A percentile compares a stretch with the other conserved stretches of the same genome.
Conservation (phyloP, 176 grass and related monocot species). For the Oropetium thomaeum region DNA sequence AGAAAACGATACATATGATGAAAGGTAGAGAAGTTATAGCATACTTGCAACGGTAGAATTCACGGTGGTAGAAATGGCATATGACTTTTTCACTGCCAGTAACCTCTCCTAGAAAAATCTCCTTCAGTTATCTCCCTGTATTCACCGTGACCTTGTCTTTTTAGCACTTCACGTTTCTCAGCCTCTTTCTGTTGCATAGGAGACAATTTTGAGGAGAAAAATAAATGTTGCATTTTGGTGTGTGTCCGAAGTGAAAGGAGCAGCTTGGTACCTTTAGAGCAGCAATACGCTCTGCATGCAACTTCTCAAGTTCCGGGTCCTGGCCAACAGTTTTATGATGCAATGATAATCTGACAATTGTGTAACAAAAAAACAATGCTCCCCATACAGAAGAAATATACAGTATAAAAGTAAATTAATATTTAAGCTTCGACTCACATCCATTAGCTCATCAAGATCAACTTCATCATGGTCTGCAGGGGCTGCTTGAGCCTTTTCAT, state of each 20-base stretch:
- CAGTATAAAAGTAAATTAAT: not conserved
- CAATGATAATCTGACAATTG: not conserved
- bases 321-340: slow-evolving; percentile 16
- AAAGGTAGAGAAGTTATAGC: slow-evolving; percentile 11
- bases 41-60: slow-evolving; percentile 99
- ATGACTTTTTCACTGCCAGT: slow-evolving; percentile 88
- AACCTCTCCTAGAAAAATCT: slow-evolving; percentile 91
- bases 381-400: not conserved
- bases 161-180: slow-evolving; percentile 93
- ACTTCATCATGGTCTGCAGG: slow-evolving; percentile 65
- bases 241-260: slow-evolving; percentile 7
- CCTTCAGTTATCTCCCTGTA: slow-evolving; percentile 95
- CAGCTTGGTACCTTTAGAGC: slow-evolving; percentile 73
- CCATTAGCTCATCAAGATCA: slow-evolving; percentile 95
- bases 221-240: not conserved
- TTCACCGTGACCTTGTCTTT: slow-evolving; percentile 87
- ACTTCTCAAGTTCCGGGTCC: slow-evolving; percentile 96
- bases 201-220: not conserved
- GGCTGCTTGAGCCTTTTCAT: slow-evolving; percentile 64
- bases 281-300: slow-evolving; percentile 93
- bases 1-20: not conserved
- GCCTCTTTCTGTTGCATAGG: slow-evolving; percentile 69
- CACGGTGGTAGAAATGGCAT: slow-evolving; percentile 91
- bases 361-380: slow-evolving; percentile 1
- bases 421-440: slow-evolving; percentile 59